Base-by-base conservation (phyloP, 805 yeast genomes). In the Blastobotrys robertii region DNA sequence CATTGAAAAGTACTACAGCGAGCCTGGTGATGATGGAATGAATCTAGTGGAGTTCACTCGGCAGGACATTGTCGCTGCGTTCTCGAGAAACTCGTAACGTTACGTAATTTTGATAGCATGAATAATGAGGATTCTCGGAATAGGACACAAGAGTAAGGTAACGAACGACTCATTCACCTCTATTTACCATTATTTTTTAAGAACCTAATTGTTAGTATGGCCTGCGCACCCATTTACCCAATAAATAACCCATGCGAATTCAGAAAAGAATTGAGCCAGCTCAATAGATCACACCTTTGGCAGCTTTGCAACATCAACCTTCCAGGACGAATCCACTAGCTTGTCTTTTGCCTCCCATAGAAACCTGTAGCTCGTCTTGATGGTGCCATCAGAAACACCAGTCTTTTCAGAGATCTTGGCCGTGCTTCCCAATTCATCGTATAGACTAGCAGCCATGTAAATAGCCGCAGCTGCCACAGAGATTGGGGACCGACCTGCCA, bases 391-490 rank as follows among this genome's bases (percentile, higher is more conserved):
- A 55, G 95, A 84, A 13, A 92, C 97, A 53, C 96, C 97, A 12
- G 96, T 77, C 54, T 84, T 84, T 52, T 86, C 95, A 9, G 95
- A 84, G 44, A 92, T 90, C 56, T 77, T 82, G 1, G 81, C 66
- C 0, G 95, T 88, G 2, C 83, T 69, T 31, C 85, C 68, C 41
- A 78, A 82, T 30, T 81, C 79, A 37, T 83, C 83, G 60, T 88
- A 88, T n/a, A 92, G 66, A n/a, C 84, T 68, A 3, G 90, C 83
- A 5, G 95, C 84, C 84, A 92, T 81, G 65, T 90, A 92, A 39
- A 92, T 90, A 4, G 92, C 94, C 1, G 97, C 94, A 6, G 97
- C 97, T 0, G 97, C 97, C 57, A 92, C 86, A 31, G 98, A 90
- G 43, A 88, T 88, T 25, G 98, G 98, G 2, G 96, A 84, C 52